Evolutionary conservation across 2,329 filamentous ascomycete genomes (phyloP).

Genomic region (Biscogniauxia sp.): DNA sequence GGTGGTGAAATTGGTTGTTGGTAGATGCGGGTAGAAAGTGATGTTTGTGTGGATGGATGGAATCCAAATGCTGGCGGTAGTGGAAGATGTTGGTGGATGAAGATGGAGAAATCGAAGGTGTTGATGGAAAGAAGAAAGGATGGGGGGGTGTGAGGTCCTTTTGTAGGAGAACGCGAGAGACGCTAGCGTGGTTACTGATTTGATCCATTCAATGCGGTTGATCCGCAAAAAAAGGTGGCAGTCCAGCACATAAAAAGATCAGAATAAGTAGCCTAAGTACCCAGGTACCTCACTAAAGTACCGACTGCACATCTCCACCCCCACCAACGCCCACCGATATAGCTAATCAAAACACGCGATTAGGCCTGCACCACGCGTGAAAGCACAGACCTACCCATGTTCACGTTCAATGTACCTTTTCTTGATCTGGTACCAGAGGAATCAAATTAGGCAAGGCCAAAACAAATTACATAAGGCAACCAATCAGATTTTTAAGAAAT

Average conservation of each 20-base stretch:
- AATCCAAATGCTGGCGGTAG: constrained; percentile 25
- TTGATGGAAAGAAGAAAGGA: constrained; percentile 41
- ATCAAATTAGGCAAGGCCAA: not conserved
- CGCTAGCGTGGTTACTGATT: constrained; percentile 58
- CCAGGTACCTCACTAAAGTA: constrained; percentile 5
- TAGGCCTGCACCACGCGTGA: not conserved
- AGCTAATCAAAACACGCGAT: not conserved
- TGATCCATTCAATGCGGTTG: constrained; percentile 17
- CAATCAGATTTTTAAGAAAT: constrained; percentile 10
- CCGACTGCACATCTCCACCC: constrained; percentile 4
- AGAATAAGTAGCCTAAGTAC: constrained; percentile 8
- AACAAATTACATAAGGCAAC: constrained; percentile 7
- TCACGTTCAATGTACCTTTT: constrained; percentile 12
- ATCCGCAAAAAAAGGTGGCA: not conserved
- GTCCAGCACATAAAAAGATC: constrained; percentile 6
- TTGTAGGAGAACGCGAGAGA: constrained; percentile 59
- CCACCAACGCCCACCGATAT: constrained; percentile 8
- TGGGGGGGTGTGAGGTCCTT: constrained; percentile 52
- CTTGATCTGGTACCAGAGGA: not conserved
- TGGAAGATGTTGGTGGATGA: constrained; percentile 33
- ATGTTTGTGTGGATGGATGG: constrained; percentile 22
- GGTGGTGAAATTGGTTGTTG: constrained; percentile 17
- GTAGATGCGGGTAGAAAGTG: constrained; percentile 13
- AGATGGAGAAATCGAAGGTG: constrained; percentile 40
- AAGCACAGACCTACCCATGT: not conserved